A percentile compares a stretch with the other conserved stretches of the same genome.
phyloP scores from a whole-genome alignment of 164 flowering plant species.

The grape (Vitis vinifera) region DNA sequence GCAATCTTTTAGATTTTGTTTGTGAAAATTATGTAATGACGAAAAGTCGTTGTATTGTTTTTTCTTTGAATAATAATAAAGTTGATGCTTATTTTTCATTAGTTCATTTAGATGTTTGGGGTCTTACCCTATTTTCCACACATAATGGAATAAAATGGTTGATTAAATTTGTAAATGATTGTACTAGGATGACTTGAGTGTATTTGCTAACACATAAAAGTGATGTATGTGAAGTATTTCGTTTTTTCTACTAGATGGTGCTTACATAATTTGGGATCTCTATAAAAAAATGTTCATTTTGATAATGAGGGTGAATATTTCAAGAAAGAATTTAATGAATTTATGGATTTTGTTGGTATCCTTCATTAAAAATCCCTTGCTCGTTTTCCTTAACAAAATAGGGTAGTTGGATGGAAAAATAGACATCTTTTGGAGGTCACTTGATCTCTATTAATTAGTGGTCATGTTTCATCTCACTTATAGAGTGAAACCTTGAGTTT shows the following conservation, averaged over 20 bases:
- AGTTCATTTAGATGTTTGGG: no score
- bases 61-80: no score
- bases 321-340: background rate
- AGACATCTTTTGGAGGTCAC: no score
- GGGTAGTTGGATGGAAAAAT: background rate
- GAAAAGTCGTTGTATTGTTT: no score
- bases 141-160: constrained; percentile 5
- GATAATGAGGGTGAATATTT: constrained; percentile 13
- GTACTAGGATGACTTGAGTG: constrained; percentile 2
- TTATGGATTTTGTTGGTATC: background rate
- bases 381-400: constrained; percentile 9
- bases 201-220: background rate
- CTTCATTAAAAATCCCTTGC: background rate
- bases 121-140: background rate
- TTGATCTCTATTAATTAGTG: constrained; percentile 5
- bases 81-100: no score
- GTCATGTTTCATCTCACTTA: background rate
- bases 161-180: constrained; percentile 10
- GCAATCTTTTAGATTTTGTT: no score
- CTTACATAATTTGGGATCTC: constrained; percentile 8
- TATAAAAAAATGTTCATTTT: constrained; percentile 2
- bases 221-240: constrained; percentile 3
- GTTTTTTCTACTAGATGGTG: constrained; percentile 1
- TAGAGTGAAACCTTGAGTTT: constrained; percentile 9
- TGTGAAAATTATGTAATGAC: no score